Base-by-base conservation (phyloP, 495 filamentous ascomycete species). In the Astrothelium subdiscretum region DNA sequence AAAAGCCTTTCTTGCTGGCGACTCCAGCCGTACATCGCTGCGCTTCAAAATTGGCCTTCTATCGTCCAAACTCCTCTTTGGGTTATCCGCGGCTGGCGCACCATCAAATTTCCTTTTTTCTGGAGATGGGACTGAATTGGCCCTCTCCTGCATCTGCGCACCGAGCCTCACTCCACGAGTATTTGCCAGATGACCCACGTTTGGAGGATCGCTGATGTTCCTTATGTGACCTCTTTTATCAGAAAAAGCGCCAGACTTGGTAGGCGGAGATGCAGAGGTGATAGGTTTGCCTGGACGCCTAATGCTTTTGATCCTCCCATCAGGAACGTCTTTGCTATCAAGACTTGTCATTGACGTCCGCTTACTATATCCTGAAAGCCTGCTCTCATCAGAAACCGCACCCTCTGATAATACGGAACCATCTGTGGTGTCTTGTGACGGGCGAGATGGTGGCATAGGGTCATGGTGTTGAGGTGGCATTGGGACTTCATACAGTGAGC, bases 271-370 rank as follows among this genome's bases (percentile, higher is more conserved):
- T 8, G 0, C 15, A 29, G 24, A 54, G 10, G 48, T 29, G 2
- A 6, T 20, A 8, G n/a, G 26, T 29, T 24, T 29, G 29, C 48
- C 48, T 29, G 48, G 24, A 26, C 48, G 48, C 15, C 22, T 29
- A 10, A 54, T 8, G 3, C 48, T 24, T 54, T 54, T 54, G 8
- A 54, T 1, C 24, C 29, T 54, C 24, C 48, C 48, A 54, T 54
- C 48, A 15, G 48, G 48, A 29, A 54, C 15, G 24, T 54, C 48
- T 54, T 54, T 54, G 48, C 48, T 54, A 29, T 54, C 48, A 29
- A 54, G 48, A 29, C 63, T 66, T 1, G 68, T 70, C 32, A 66
- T 60, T 10, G 68, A 70, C 57, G 61, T 70, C 51, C 57, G 29
- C 26, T 67, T 64, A 60, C 66, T 68, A 40, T 59, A 31, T n/a